phyloP scores from a whole-genome alignment of 202 grass and related monocot genomes.

The Saccharum hybrid region DNA sequence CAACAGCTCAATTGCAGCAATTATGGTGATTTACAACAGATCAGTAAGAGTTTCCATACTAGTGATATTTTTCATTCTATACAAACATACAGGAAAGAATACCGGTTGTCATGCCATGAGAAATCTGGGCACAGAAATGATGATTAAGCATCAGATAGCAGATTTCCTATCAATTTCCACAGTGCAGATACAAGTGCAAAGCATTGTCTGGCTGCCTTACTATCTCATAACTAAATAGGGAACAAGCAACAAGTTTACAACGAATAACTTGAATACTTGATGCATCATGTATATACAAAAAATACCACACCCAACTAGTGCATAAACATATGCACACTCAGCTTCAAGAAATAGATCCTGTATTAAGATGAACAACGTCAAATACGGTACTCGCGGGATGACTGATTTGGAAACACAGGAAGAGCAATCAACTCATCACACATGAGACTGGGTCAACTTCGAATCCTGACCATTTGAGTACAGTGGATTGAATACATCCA shows the following conservation, averaged over 20 bases:
- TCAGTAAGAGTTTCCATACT: conserved; percentile 10
- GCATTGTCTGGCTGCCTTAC: background rate
- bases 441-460: background rate
- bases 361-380: background rate
- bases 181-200: conserved; percentile 1
- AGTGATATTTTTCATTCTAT: background rate
- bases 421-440: background rate
- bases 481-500: background rate
- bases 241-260: background rate
- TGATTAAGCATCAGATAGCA: background rate
- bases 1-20: background rate
- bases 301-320: background rate
- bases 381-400: background rate
- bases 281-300: background rate
- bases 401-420: background rate
- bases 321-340: background rate
- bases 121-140: background rate
- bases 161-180: background rate
- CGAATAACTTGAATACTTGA: background rate
- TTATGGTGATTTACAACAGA: conserved; percentile 31
- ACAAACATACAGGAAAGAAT: background rate
- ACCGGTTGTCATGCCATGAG: background rate
- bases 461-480: background rate
- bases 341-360: background rate
- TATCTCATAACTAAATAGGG: background rate